These are phyloP conservation scores for Dittrichia graveolens DNA, from an alignment of 129 eudicot genomes.

Conservation along the genomic window DNA sequence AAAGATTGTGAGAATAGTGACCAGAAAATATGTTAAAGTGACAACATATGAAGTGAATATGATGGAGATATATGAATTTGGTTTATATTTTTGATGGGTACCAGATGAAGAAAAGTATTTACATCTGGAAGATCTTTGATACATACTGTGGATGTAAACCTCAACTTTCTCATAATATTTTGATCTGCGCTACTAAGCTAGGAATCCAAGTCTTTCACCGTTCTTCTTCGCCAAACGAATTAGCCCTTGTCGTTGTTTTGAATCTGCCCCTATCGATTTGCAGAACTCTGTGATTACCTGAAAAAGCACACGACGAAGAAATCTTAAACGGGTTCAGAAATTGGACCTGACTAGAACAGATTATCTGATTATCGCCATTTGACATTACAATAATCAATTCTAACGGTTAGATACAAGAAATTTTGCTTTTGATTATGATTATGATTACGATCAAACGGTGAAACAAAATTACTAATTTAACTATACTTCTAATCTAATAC, in stretches of 20 bases:
- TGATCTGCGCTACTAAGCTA: slow-evolving; percentile 52
- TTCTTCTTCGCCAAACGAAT: slow-evolving; percentile 96
- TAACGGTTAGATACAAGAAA: too few relatives aligned
- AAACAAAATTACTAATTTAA: too few relatives aligned
- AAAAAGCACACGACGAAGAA: not conserved
- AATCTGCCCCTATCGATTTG: slow-evolving; percentile 95
- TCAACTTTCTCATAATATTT: slow-evolving; percentile 34
- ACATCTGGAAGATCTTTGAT: slow-evolving; percentile 39
- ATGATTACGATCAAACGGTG: too few relatives aligned
- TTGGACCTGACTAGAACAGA: too few relatives aligned
- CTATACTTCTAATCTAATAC: too few relatives aligned
- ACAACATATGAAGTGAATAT: slow-evolving; percentile 29
- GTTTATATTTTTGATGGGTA: slow-evolving; percentile 29
- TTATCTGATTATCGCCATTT: too few relatives aligned
- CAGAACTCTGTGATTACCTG: slow-evolving; percentile 97
- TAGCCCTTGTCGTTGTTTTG: slow-evolving; percentile 93
- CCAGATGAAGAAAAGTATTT: slow-evolving; percentile 42
- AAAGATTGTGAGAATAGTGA: slow-evolving; percentile 1
- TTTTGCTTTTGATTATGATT: too few relatives aligned
- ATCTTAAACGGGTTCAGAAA: too few relatives aligned
- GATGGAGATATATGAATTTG: slow-evolving; percentile 31
- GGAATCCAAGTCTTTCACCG: slow-evolving; percentile 88
- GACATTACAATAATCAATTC: too few relatives aligned
- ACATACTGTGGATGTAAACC: slow-evolving; percentile 28
- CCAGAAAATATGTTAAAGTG: slow-evolving; percentile 17